Percentiles rank a stretch among this genome's conserved stretches.
Evolutionary conservation across 495 filamentous ascomycete species (phyloP).

Genomic region (Aspergillus biplanus): DNA sequence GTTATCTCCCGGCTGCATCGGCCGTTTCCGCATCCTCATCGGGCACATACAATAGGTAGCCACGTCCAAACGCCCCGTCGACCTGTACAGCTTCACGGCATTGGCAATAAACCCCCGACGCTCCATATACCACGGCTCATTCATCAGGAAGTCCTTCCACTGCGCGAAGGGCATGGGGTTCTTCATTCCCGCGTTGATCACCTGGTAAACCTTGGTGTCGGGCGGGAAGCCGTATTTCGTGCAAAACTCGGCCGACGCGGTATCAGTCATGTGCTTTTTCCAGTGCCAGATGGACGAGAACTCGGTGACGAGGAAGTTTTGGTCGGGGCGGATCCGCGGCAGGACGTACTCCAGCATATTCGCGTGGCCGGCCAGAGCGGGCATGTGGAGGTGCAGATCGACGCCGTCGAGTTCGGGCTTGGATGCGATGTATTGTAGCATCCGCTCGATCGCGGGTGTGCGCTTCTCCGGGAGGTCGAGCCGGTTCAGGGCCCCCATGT

Average conservation of each 20-base stretch:
- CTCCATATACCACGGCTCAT: slow-evolving; percentile 2
- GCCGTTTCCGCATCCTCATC: not conserved
- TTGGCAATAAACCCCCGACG: not conserved
- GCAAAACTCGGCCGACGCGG: not conserved
- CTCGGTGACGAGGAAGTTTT: not conserved
- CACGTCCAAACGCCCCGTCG: not conserved
- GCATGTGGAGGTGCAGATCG: not conserved
- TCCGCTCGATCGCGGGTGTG: not conserved
- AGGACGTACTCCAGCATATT: not conserved
- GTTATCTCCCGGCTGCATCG: not conserved
- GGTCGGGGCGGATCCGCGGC: not conserved
- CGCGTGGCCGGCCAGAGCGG: not conserved
- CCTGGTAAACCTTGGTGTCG: slow-evolving; percentile 1
- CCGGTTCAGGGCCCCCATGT: not conserved
- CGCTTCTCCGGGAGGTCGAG: not conserved
- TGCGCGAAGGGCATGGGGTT: not conserved
- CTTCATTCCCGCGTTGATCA: not conserved
- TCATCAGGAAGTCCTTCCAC: not conserved
- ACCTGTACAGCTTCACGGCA: not conserved
- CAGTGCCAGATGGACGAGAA: not conserved
- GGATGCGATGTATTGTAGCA: not conserved
- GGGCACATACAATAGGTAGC: not conserved
- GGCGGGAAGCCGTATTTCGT: not conserved
- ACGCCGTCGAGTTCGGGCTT: not conserved
- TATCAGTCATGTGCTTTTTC: not conserved